Conservation (phyloP, 768 basidiomycete genomes). For the Tremella mesenterica region DNA sequence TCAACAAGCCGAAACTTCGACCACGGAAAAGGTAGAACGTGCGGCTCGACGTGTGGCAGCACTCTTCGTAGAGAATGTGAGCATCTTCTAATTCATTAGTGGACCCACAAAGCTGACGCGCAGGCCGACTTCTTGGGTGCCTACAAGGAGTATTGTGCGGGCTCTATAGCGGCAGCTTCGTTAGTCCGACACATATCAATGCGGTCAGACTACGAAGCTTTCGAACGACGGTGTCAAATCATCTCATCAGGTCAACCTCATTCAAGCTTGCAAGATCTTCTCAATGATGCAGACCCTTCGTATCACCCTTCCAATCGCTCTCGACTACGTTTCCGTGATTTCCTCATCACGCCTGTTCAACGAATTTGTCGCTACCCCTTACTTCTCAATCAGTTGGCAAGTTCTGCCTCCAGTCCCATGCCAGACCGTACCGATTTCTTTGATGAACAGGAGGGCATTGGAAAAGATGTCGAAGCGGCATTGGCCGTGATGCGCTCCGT, state of each 20-base stretch:
- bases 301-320: slow-evolving; percentile 16
- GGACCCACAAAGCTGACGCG: not conserved
- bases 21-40: slow-evolving; percentile 23
- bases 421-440: slow-evolving; percentile 5
- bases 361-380: slow-evolving; percentile 91
- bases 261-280: slow-evolving; percentile 38
- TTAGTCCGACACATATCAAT: slow-evolving; percentile 60
- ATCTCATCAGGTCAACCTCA: slow-evolving; percentile 45
- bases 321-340: slow-evolving; percentile 56
- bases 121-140: slow-evolving; percentile 66
- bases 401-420: slow-evolving; percentile 14
- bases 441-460: slow-evolving; percentile 17
- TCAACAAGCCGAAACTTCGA: slow-evolving; percentile 4
- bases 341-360: slow-evolving; percentile 95
- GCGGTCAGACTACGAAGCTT: slow-evolving; percentile 73
- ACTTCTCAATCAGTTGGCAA: slow-evolving; percentile 63
- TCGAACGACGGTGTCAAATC: slow-evolving; percentile 66
- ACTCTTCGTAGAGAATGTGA: slow-evolving; percentile 42
- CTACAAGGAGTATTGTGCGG: slow-evolving; percentile 80
- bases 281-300: slow-evolving; percentile 16
- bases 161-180: slow-evolving; percentile 72
- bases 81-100: not conserved
- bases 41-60: slow-evolving; percentile 32
- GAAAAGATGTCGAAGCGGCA: slow-evolving; percentile 38
- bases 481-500: slow-evolving; percentile 66